Percentiles rank a stretch among this genome's conserved stretches.
phyloP scores from a whole-genome alignment of 441 rosid genomes.

The Populus trichocarpa region DNA sequence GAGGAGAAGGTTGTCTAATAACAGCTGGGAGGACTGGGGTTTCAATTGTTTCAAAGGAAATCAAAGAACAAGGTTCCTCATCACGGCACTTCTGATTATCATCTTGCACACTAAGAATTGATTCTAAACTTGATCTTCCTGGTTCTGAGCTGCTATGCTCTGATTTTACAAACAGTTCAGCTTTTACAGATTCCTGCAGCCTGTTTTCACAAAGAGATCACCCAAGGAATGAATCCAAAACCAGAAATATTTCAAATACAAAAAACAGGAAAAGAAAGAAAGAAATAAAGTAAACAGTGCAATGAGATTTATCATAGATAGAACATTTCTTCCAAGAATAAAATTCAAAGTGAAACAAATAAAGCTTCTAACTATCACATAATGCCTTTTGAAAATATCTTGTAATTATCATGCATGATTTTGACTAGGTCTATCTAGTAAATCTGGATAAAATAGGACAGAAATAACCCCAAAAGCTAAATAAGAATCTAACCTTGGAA shows the following conservation, averaged over 20 bases:
- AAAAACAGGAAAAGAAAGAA: constrained; percentile 1
- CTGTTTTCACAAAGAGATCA: constrained; percentile 41
- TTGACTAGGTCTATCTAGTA: background rate
- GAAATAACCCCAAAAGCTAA: constrained; percentile 5
- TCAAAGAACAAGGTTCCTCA: constrained; percentile 69
- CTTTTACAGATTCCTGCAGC: constrained; percentile 36
- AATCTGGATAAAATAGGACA: constrained; percentile 1
- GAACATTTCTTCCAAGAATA: constrained; percentile 4
- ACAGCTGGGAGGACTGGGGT: constrained; percentile 36
- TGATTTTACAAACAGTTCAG: constrained; percentile 33
- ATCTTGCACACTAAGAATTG: constrained; percentile 23
- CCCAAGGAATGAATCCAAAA: constrained; percentile 17
- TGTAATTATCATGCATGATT: background rate
- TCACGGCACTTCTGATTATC: constrained; percentile 34
- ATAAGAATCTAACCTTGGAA: constrained; percentile 62
- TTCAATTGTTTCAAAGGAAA: constrained; percentile 82
- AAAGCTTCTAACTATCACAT: constrained; percentile 1
- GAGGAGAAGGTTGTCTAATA: constrained; percentile 92
- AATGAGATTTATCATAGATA: constrained; percentile 4
- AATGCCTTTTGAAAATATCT: constrained; percentile 13
- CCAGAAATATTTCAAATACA: constrained; percentile 11
- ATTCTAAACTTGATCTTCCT: constrained; percentile 38
- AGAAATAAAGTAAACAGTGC: background rate
- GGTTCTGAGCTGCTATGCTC: constrained; percentile 37
- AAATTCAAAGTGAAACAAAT: background rate